Evolutionary conservation across 2,329 filamentous ascomycete species (phyloP).

Genomic region (Fusarium illudens): DNA sequence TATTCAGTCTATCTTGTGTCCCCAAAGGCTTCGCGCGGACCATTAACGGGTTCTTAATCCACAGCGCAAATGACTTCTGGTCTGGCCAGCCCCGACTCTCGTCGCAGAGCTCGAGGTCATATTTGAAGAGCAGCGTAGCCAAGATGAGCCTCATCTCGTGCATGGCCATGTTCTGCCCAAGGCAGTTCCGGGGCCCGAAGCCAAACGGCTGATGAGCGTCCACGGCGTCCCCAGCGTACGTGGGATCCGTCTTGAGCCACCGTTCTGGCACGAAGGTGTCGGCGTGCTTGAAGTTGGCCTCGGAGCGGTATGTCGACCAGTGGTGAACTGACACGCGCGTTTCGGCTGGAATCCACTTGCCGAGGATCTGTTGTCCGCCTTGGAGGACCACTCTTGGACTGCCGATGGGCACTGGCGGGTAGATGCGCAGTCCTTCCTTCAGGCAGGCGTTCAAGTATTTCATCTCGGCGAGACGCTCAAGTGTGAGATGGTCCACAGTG

Average conservation of each 20-base stretch:
- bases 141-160: slow-evolving; percentile 20
- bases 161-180: slow-evolving; percentile 16
- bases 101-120: slow-evolving; percentile 7
- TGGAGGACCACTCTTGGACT: background rate
- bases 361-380: slow-evolving; percentile 3
- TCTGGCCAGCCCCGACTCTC: slow-evolving; percentile 1
- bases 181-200: background rate
- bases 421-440: background rate
- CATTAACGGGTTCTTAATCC: slow-evolving; percentile 15
- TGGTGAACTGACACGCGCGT: slow-evolving; percentile 10
- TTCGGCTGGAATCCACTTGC: slow-evolving; percentile 5
- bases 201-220: slow-evolving; percentile 14
- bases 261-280: background rate
- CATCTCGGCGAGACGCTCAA: background rate
- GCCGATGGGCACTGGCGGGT: slow-evolving; percentile 8
- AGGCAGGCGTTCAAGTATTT: slow-evolving; percentile 18
- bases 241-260: slow-evolving; percentile 10
- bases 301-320: slow-evolving; percentile 12
- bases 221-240: slow-evolving; percentile 1
- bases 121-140: background rate
- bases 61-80: slow-evolving; percentile 6
- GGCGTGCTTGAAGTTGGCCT: slow-evolving; percentile 11
- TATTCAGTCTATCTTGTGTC: background rate
- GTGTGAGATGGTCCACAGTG: background rate
- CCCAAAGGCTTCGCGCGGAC: background rate